Conservation (phyloP, 2,329 filamentous ascomycete genomes). For the Botrytis hyacinthi region DNA sequence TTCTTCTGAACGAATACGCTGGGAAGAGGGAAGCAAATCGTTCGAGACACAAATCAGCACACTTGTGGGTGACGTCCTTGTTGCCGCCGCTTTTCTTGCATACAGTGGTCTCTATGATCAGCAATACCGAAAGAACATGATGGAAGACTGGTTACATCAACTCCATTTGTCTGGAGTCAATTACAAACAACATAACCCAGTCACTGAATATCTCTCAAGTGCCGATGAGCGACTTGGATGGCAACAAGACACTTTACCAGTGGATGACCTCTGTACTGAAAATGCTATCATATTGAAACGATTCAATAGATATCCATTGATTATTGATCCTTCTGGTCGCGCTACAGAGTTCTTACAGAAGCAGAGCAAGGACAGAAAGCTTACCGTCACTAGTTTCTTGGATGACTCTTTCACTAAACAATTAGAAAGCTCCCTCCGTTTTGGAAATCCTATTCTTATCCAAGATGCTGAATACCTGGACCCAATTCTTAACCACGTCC, state of each 20-base stretch:
- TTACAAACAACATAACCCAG: constrained; percentile 89
- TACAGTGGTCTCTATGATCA: constrained; percentile 98
- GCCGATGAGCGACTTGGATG: constrained; percentile 92
- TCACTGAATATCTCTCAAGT: constrained; percentile 94
- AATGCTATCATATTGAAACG: constrained; percentile 97
- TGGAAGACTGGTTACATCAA: constrained; percentile 96
- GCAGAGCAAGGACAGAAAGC: constrained; percentile 86
- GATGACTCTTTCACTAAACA: constrained; percentile 99
- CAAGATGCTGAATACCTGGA: constrained; percentile 97
- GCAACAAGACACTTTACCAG: constrained; percentile 91
- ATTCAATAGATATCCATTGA: constrained; percentile 97
- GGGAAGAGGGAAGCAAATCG: constrained; percentile 96
- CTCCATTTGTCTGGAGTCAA: constrained; percentile 88
- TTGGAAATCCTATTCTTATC: constrained; percentile 97
- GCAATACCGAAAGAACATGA: constrained; percentile 95
- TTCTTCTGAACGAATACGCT: constrained; percentile 86
- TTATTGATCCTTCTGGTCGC: constrained; percentile 94
- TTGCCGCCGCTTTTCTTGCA: constrained; percentile 95
- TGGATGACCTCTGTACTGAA: constrained; percentile 96
- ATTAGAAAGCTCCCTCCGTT: constrained; percentile 91
- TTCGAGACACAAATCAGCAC: constrained; percentile 98
- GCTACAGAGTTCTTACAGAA: constrained; percentile 94
- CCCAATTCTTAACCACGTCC: constrained; percentile 94
- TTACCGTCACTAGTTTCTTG: constrained; percentile 96
- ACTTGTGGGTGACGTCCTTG: constrained; percentile 89